Evolutionary conservation across 108 stramenopile genomes (phyloP).

Genomic region (Mayamaea pseudoterrestris): DNA sequence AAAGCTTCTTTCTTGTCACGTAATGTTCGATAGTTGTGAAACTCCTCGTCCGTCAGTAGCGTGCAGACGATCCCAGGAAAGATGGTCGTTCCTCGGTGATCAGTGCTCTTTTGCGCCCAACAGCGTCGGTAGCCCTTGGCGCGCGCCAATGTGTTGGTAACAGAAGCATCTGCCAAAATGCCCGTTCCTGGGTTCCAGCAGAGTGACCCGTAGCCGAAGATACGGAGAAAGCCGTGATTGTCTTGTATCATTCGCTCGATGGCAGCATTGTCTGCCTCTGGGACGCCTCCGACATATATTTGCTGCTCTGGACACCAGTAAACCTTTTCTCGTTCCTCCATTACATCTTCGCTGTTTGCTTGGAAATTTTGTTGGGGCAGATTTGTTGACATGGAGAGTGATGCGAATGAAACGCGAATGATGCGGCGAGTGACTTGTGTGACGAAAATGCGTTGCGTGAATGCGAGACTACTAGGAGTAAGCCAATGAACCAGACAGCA

Average conservation of each 20-base stretch:
- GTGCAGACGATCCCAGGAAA: slow-evolving; percentile 84
- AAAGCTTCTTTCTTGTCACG: background rate
- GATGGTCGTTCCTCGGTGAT: slow-evolving; percentile 60
- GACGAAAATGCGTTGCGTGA: no score
- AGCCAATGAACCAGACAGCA: no score
- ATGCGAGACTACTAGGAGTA: no score
- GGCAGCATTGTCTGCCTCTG: slow-evolving; percentile 18
- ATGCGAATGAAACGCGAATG: no score
- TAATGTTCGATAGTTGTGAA: slow-evolving; percentile 5
- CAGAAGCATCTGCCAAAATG: slow-evolving; percentile 23
- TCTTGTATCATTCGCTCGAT: slow-evolving; percentile 29
- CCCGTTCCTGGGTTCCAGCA: slow-evolving; percentile 81
- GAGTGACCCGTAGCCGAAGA: slow-evolving; percentile 79
- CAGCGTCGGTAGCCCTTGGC: slow-evolving; percentile 55
- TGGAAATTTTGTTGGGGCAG: no score
- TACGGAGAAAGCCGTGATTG: slow-evolving; percentile 29
- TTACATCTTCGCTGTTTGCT: no score
- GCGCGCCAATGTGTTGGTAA: slow-evolving; percentile 1
- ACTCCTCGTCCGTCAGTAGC: slow-evolving; percentile 57
- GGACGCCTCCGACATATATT: slow-evolving; percentile 63
- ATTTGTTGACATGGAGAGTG: no score
- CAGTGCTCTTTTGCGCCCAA: slow-evolving; percentile 75
- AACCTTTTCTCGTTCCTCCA: slow-evolving; percentile 5
- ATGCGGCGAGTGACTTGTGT: no score
- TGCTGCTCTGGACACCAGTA: slow-evolving; percentile 55